Percentiles rank a stretch among this genome's conserved stretches.
These are phyloP conservation scores for Penicillium egyptiacum DNA, from an alignment of 495 filamentous ascomycete species.

Conservation along the genomic window DNA sequence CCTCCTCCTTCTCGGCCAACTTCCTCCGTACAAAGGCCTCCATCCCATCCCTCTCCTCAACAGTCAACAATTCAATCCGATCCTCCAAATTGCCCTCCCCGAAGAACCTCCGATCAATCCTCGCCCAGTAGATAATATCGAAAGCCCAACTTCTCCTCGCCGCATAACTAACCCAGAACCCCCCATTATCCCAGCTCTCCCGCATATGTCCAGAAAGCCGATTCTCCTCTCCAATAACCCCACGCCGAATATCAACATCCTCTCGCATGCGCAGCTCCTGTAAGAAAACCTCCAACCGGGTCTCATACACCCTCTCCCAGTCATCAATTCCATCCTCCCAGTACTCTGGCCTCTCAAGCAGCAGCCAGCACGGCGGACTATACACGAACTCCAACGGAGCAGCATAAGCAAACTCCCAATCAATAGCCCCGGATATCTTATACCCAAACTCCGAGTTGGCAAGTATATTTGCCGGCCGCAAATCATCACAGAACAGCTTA, in stretches of 20 bases:
- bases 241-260: not conserved
- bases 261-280: not conserved
- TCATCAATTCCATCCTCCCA: constrained; percentile 12
- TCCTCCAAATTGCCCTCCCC: constrained; percentile 3
- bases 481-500: constrained; percentile 38
- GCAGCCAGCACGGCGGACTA: constrained; percentile 26
- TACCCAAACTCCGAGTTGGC: constrained; percentile 27
- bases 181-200: constrained; percentile 5
- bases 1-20: constrained; percentile 2
- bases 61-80: constrained; percentile 5
- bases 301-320: not conserved
- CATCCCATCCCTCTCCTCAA: constrained; percentile 1
- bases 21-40: constrained; percentile 4
- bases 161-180: constrained; percentile 12
- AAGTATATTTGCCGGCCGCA: constrained; percentile 36
- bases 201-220: constrained; percentile 3
- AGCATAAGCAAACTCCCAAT: constrained; percentile 8
- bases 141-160: constrained; percentile 10
- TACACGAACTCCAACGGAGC: constrained; percentile 27
- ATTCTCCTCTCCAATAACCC: not conserved
- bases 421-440: not conserved
- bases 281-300: constrained; percentile 2
- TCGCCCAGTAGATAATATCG: constrained; percentile 8
- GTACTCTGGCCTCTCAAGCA: constrained; percentile 25
- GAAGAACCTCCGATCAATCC: constrained; percentile 7